Evolutionary conservation across 495 filamentous ascomycete species (phyloP), one percentile per base, ranked within the genome.

Genomic region (Aspergillus panamensis): DNA sequence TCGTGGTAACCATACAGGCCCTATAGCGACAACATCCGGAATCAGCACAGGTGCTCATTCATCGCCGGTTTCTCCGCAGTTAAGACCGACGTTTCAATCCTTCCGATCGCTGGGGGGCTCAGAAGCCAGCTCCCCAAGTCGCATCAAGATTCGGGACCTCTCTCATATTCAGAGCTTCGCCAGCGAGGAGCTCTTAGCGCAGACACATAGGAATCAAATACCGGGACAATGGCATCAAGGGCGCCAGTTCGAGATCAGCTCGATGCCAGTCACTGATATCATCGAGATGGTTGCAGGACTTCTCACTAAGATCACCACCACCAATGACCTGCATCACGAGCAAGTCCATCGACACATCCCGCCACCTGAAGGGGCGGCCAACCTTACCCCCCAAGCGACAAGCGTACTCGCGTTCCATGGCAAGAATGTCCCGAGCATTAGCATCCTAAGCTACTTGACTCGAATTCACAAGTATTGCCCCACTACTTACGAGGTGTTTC

Each of bases 201-300:
- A 71, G 63, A 73, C 76, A 30, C 70, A 79, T 51, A 66, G 74
- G 62, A 63, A 74, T 57, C 67, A 74, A 62, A 58, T 71, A 65
- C 70, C 79, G 25, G 75, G 82, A 35, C 83, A 87, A 64, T 68
- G 66, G 47, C 39, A 62, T 7, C 70, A 73, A 45, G 73, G 72
- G n/a, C 78, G 78, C 53, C 78, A 82, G 53, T 99, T 96, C 69
- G 94, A 97, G 71, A 97, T 99, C 61, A 97, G 92, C 73, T 88
- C 85, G 51, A 99, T 99, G 94, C 93, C 95, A 49, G 94, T 97
- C 60, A 82, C 84, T 51, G 95, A 99, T 62, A 92, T 99, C 63
- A 99, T 99, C 72, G 95, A 99, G 73, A 99, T 99, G 95, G 95
- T 99, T 7, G 94, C 94, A 6, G 93, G 91, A n/a, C 85, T 99